Base-by-base conservation (phyloP, 352 stramenopile genomes). In the Pythium brachiatum region DNA sequence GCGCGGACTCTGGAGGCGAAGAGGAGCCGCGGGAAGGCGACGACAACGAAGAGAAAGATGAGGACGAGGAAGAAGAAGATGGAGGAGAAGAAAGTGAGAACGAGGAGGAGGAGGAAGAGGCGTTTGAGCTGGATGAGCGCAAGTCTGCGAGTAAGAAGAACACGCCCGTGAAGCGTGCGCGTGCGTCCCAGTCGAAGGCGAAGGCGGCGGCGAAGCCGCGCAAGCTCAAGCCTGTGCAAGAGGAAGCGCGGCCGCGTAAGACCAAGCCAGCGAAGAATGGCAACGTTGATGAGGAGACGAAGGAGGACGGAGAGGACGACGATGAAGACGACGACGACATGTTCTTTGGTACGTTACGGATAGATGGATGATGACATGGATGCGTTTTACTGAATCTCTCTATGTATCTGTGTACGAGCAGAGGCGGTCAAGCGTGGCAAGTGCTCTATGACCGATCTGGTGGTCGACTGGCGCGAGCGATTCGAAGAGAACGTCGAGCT, bases 401-500 rank as follows among this genome's bases (percentile, higher is more conserved):
- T 51, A 5, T 57, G 46, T n/a, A 31, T 48, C 11, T 60, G 31
- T 12, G n/a, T 36, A 51, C 62, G 26, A 48, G 16, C 46, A 92
- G 83, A 92, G 39, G 78, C 74, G 7, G 65, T 90, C 23, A 83
- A 81, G 48, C 69, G 67, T 15, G 76, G 81, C 13, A 84, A 85
- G 21, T 66, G 46, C 38, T 87, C 81, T 7, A 66, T 90, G 8
- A 66, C 77, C 8, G 77, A 73, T 36, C 32, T 94, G 12, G 29
- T 88, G 39, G 75, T 60, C 9, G 76, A 87, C 46, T 96, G 87
- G 87, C 73, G 83, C 29, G 72, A 88, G 36, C 81, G 79, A 2
- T 94, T 86, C 57, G 78, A 92, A n/a, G 71, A 81, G 20, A 64
- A 89, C 31, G 53, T 72, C 1, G 77, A 86, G 15, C 51, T 69